Base-by-base conservation (phyloP, 208 protist species). In the Wallacemonas sp. region DNA sequence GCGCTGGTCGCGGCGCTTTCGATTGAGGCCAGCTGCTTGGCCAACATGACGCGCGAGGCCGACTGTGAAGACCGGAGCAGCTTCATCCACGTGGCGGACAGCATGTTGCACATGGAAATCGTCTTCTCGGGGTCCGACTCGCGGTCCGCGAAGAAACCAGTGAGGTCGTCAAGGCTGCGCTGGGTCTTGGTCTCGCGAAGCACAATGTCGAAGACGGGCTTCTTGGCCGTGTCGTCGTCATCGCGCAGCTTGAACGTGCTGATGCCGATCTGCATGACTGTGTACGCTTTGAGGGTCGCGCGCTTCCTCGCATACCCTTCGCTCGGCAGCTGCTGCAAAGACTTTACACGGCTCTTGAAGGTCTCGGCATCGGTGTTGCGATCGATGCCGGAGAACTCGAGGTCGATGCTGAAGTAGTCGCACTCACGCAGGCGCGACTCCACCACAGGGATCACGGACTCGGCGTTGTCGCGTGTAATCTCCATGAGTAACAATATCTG, bases 321-420 rank as follows among this genome's bases (percentile, higher is more conserved):
- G 14, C 62, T 29, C 0, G 84, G 81, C 10, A 67, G 36, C 14
- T 36, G 41, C 46, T 74, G 61, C 33, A 87, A 72, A 2, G 79
- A 57, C 14, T 26, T 33, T 7, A 52, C 32, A 38, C 66, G 22
- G 5, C 45, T 39, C 16, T 52, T 63, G 1, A 65, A 45, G 1
- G 36, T 42, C 3, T 49, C 41, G 12, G 49, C 52, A 0, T 22
- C 16, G 5, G 39, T 22, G 1, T 72, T 67, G 23, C 52, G 69
- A 42, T 83, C 72, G 49, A 89, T 84, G 20, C 86, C 86, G 11
- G 73, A 81, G 65, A 89, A 92, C 65, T 92, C 86, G 18, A 89
- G 61, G 45, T 92, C 81, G 1, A 92, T 32, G 12, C 77, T 55
- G 12, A 88, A 74, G 65, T 76, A 92, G 31, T 38, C 29, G 33